Evolutionary conservation across 1,139 yeast species (phyloP).

Genomic region (Suhomyces anneliseae): DNA sequence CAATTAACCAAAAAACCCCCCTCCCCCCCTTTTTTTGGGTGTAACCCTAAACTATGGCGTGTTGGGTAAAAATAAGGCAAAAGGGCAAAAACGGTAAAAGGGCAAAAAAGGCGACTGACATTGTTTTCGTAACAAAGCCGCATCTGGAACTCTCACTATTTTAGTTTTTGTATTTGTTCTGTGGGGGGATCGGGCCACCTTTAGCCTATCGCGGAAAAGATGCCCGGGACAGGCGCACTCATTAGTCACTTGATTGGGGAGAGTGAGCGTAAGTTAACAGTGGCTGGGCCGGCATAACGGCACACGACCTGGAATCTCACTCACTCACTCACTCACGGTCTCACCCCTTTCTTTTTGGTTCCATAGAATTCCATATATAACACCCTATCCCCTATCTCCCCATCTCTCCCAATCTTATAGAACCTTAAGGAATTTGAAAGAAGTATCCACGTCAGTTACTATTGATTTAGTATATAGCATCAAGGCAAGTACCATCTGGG

Average conservation of each 20-base stretch:
- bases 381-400: neutral
- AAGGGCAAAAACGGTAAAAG: neutral
- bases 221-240: neutral
- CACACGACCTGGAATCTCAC: constrained; percentile 3
- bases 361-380: constrained; percentile 7
- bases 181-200: neutral
- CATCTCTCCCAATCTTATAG: neutral
- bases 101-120: too few species aligned
- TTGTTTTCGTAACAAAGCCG: neutral
- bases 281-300: neutral
- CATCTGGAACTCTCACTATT: neutral
- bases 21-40: neutral
- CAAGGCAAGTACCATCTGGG: neutral
- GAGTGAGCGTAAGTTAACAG: neutral
- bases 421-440: neutral
- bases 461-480: neutral
- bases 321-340: neutral
- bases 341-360: constrained; percentile 9
- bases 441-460: neutral
- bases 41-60: too few species aligned
- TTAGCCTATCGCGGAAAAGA: neutral
- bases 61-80: neutral
- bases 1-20: neutral
- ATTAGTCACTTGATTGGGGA: too few species aligned
- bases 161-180: neutral